Base-by-base conservation (phyloP, 2,329 filamentous ascomycete species). In the Penicillium sp. region DNA sequence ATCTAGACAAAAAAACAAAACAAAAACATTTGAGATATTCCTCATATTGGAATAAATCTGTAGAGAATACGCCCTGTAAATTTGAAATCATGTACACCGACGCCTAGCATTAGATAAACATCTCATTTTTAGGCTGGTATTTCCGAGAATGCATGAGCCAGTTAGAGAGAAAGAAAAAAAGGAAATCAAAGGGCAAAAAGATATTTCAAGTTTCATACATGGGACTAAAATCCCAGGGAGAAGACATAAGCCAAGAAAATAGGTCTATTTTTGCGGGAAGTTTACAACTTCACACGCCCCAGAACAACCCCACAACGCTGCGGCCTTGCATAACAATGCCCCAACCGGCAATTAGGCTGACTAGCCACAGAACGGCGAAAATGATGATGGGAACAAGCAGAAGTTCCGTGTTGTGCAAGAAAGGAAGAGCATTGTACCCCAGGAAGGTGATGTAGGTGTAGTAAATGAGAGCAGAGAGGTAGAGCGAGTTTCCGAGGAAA, bases 391-490 rank as follows among this genome's bases (percentile, higher is more conserved):
- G 86, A 12, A 83, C 75, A 31, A 88, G 77, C 14, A 88, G 76
- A 4, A 88, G 78, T 68, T 88, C 84, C 1, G 86, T 88, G 61
- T 88, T 84, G 67, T 85, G 83, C 25, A 88, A 72, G 68, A 88
- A 88, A 0, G 86, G 85, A 16, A 88, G 75, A 25, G 85, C 84
- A 64, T 88, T 88, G 71, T 88, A 88, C 33, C 86, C 86, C 41
- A 88, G 75, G 69, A 88, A 88, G 9, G 83, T 86, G 64, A 88
- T 86, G 61, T 88, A 81, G 66, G 83, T 85, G 72, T 88, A 88
- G 73, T 88, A 88, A 28, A 80, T 80, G 49, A 87, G 73, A 0
- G 85, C 86, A 36, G 85, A 76, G n/a, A 88, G 78, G 65, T 88
- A 88, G 61, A 88, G 79, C 1, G 84, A 81, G 66, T 88, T 88